These are phyloP conservation scores for Xylaria sp. DNA, from an alignment of 2,329 filamentous ascomycete species.

Conservation along the genomic window DNA sequence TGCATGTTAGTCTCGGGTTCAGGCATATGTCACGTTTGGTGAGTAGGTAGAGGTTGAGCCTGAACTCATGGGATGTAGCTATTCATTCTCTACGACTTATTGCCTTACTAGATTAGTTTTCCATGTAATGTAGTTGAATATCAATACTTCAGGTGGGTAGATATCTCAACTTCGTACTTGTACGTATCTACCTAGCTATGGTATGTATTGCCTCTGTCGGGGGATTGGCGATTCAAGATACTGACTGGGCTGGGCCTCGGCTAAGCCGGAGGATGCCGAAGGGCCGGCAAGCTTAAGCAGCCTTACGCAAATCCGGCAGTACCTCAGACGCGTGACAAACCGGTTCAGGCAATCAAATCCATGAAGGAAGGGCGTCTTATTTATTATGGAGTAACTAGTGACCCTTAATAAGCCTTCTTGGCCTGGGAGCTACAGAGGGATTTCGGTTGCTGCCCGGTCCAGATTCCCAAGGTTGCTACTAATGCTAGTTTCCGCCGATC, in stretches of 20 bases:
- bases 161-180: too few relatives aligned
- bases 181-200: not conserved
- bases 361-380: slow-evolving; percentile 22
- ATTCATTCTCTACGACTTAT: not conserved
- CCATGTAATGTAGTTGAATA: too few relatives aligned
- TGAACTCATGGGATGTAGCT: not conserved
- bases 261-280: slow-evolving; percentile 47
- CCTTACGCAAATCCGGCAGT: slow-evolving; percentile 30
- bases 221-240: slow-evolving; percentile 18
- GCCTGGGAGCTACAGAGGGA: slow-evolving; percentile 31
- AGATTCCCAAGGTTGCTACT: slow-evolving; percentile 34
- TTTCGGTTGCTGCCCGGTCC: slow-evolving; percentile 39
- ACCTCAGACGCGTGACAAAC: slow-evolving; percentile 24
- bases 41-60: not conserved
- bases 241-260: slow-evolving; percentile 33
- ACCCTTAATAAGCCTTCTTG: slow-evolving; percentile 27
- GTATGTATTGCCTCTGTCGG: slow-evolving; percentile 6
- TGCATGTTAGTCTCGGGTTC: slow-evolving; percentile 10
- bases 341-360: slow-evolving; percentile 22
- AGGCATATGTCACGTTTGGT: slow-evolving; percentile 22
- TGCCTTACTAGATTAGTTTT: too few relatives aligned
- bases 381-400: slow-evolving; percentile 23
- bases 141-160: too few relatives aligned
- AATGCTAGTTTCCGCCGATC: slow-evolving; percentile 41
- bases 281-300: slow-evolving; percentile 38